A percentile compares a stretch with the other conserved stretches of the same genome.
phyloP scores from a whole-genome alignment of 2,329 filamentous ascomycete genomes.

The Curvularia spicifera region DNA sequence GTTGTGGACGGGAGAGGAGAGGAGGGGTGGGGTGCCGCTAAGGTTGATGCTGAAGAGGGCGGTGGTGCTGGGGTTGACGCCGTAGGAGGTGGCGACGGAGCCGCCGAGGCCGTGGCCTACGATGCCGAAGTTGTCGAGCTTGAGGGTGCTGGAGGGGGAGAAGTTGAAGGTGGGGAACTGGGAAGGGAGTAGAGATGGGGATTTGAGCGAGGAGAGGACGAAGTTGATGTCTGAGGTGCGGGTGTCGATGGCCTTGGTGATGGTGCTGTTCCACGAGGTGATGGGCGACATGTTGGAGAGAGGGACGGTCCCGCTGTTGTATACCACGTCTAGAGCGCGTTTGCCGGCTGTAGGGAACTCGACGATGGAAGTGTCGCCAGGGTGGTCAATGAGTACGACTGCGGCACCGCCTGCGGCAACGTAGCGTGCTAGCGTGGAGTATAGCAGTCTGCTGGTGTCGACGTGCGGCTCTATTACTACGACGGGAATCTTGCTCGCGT shows the following conservation, averaged over 20 bases:
- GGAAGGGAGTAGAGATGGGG: slow-evolving; percentile 1
- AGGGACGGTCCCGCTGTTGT: slow-evolving; percentile 28
- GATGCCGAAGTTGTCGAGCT: slow-evolving; percentile 19
- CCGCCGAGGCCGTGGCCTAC: slow-evolving; percentile 43
- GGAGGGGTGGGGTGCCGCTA: slow-evolving; percentile 27
- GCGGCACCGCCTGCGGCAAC: slow-evolving; percentile 57
- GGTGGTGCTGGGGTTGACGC: not conserved
- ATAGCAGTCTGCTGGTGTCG: slow-evolving; percentile 53
- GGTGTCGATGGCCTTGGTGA: slow-evolving; percentile 19
- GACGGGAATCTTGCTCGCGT: slow-evolving; percentile 20
- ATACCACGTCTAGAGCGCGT: slow-evolving; percentile 19
- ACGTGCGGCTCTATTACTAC: slow-evolving; percentile 57
- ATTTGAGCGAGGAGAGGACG: slow-evolving; percentile 23
- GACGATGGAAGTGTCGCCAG: slow-evolving; percentile 55
- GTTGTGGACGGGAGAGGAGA: slow-evolving; percentile 9
- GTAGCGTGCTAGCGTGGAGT: slow-evolving; percentile 54
- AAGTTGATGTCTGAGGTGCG: slow-evolving; percentile 30
- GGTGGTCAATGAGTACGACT: slow-evolving; percentile 59
- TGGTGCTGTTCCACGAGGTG: slow-evolving; percentile 25
- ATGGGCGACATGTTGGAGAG: slow-evolving; percentile 25
- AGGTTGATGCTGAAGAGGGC: slow-evolving; percentile 33
- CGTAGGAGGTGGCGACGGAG: slow-evolving; percentile 29
- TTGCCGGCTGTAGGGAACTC: slow-evolving; percentile 46
- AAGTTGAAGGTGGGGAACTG: slow-evolving; percentile 26
- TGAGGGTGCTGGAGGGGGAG: slow-evolving; percentile 5